These are phyloP conservation scores for Ophiobolus disseminans DNA, from an alignment of 2,329 filamentous ascomycete genomes.

Conservation along the genomic window DNA sequence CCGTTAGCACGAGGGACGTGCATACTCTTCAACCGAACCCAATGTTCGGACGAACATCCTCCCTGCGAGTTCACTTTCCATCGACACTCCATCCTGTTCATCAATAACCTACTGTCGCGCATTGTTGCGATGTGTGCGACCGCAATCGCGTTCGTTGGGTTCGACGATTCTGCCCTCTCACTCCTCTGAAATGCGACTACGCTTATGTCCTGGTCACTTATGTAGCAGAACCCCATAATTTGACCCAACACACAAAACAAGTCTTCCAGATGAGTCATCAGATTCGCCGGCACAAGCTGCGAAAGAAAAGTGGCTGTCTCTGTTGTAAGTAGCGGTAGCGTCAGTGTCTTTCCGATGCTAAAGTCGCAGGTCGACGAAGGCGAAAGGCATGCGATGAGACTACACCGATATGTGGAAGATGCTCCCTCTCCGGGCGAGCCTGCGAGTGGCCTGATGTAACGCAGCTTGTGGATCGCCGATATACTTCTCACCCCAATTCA, in stretches of 20 bases:
- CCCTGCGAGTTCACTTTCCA: too few relatives aligned
- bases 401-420: constrained; percentile 13
- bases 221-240: too few relatives aligned
- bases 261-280: background rate
- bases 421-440: constrained; percentile 12
- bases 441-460: constrained; percentile 16
- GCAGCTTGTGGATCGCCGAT: constrained; percentile 20
- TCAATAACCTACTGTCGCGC: too few relatives aligned
- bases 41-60: background rate
- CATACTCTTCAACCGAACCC: background rate
- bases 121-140: too few relatives aligned
- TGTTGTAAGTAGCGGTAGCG: constrained; percentile 4
- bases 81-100: too few relatives aligned
- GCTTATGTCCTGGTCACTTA: too few relatives aligned
- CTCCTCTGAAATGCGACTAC: too few relatives aligned
- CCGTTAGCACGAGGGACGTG: background rate
- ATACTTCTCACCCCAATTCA: constrained; percentile 13
- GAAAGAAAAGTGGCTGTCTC: constrained; percentile 13
- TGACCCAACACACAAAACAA: too few relatives aligned
- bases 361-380: constrained; percentile 49
- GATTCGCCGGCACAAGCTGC: constrained; percentile 7
- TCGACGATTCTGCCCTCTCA: too few relatives aligned
- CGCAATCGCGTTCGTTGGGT: too few relatives aligned
- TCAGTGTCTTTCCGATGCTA: constrained; percentile 32
- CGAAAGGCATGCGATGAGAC: constrained; percentile 23